Evolutionary conservation across 1,284 basidiomycete genomes (phyloP).

Genomic region (Trichosporon coremiiforme): DNA sequence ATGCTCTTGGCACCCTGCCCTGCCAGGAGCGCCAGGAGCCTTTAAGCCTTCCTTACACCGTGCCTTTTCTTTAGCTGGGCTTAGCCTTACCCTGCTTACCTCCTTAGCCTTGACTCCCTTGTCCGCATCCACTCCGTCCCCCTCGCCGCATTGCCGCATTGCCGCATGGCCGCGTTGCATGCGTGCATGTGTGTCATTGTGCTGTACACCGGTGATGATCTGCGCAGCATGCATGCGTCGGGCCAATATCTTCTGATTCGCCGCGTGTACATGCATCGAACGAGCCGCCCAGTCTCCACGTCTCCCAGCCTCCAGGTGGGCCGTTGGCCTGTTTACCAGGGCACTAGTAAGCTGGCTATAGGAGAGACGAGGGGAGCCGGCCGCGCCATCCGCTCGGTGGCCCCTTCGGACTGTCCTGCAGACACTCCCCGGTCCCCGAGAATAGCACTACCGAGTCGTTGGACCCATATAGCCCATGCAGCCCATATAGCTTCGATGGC

Average conservation of each 20-base stretch:
- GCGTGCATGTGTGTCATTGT: background rate
- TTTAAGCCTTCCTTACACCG: background rate
- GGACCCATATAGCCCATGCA: background rate
- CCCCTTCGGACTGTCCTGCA: background rate
- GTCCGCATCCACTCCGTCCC: no score
- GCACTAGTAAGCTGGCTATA: background rate
- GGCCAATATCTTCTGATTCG: background rate
- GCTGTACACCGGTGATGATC: background rate
- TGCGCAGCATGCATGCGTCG: constrained; percentile 9
- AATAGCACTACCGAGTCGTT: constrained; percentile 1
- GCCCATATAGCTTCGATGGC: background rate
- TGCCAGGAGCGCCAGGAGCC: no score
- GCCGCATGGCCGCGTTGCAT: background rate
- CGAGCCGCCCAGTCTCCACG: background rate
- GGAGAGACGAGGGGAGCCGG: background rate
- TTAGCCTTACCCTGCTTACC: background rate
- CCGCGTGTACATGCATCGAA: background rate
- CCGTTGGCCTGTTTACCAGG: background rate
- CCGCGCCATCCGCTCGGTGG: background rate
- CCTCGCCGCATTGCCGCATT: background rate
- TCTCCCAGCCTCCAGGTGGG: background rate
- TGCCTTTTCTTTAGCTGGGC: background rate
- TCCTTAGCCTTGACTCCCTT: background rate
- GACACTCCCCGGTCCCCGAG: constrained; percentile 6
- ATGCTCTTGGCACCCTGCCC: background rate